These are phyloP conservation scores for Neolentinus lepideus DNA, from an alignment of 1,284 basidiomycete genomes.

Conservation along the genomic window DNA sequence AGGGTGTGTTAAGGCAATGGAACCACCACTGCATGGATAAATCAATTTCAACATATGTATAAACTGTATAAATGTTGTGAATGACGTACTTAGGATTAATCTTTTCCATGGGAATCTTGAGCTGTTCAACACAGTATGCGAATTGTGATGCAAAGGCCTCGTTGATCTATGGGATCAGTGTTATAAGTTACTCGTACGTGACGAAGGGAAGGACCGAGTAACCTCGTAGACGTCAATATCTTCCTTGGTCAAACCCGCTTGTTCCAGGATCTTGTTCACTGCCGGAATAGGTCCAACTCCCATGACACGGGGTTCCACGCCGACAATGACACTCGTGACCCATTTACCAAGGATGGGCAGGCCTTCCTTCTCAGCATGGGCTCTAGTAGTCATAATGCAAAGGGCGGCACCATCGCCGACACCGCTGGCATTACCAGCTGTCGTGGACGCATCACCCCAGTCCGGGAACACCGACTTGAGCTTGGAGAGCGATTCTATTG, in stretches of 20 bases:
- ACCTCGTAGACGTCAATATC: slow-evolving; percentile 75
- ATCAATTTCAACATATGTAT: not conserved
- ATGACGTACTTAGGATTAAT: slow-evolving; percentile 75
- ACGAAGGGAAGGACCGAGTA: slow-evolving; percentile 21
- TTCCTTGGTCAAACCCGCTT: slow-evolving; percentile 1
- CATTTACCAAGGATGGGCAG: slow-evolving; percentile 89
- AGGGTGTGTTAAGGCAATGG: slow-evolving; percentile 80
- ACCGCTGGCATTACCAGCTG: slow-evolving; percentile 90
- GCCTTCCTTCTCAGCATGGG: slow-evolving; percentile 77
- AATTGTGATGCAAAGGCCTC: slow-evolving; percentile 82
- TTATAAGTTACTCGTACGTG: not conserved
- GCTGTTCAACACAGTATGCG: slow-evolving; percentile 73
- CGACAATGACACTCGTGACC: slow-evolving; percentile 75
- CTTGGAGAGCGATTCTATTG: slow-evolving; percentile 53
- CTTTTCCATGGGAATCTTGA: slow-evolving; percentile 75
- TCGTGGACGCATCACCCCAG: slow-evolving; percentile 72
- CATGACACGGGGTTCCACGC: slow-evolving; percentile 85
- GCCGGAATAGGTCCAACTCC: slow-evolving; percentile 79
- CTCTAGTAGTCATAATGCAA: slow-evolving; percentile 82
- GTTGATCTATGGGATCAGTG: slow-evolving; percentile 49
- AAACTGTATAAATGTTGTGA: not conserved
- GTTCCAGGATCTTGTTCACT: slow-evolving; percentile 39
- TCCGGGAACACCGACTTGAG: slow-evolving; percentile 74
- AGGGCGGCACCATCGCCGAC: slow-evolving; percentile 94
- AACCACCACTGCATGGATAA: slow-evolving; percentile 57